phyloP scores from a whole-genome alignment of 139 green algal species.

The Chlamydomonas eustigma region DNA sequence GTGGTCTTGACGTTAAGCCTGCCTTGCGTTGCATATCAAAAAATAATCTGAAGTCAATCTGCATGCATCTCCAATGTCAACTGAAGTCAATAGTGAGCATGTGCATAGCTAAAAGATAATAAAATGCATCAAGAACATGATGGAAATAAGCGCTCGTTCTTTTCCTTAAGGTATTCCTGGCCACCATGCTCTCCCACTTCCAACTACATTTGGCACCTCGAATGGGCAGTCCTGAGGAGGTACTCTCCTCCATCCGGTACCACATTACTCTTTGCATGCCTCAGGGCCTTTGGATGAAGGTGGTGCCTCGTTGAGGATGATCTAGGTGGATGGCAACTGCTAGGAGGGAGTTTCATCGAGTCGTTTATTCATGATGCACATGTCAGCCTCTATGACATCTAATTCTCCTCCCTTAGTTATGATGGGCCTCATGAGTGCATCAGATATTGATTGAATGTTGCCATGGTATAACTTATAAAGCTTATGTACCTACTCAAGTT shows the following conservation, averaged over 20 bases:
- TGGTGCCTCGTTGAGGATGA: neutral
- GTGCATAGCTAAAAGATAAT: neutral
- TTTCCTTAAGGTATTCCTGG: constrained; percentile 7
- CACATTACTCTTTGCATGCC: neutral
- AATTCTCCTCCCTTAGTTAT: too few relatives aligned
- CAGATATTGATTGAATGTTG: too few relatives aligned
- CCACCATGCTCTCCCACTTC: constrained; percentile 6
- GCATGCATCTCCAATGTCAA: neutral
- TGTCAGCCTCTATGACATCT: too few relatives aligned
- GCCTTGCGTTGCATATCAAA: neutral
- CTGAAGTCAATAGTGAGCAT: neutral
- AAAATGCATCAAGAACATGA: neutral
- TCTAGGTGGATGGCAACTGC: too few relatives aligned
- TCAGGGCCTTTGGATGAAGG: neutral
- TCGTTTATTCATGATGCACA: too few relatives aligned
- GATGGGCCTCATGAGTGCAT: too few relatives aligned
- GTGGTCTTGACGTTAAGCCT: too few relatives aligned
- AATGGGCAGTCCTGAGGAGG: constrained; percentile 1
- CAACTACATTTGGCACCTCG: neutral
- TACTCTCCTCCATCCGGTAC: neutral
- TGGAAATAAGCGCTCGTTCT: neutral
- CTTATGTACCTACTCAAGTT: too few relatives aligned
- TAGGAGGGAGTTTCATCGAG: too few relatives aligned
- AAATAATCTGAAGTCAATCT: neutral
- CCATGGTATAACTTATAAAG: too few relatives aligned